Percentiles rank a stretch among this genome's conserved stretches.
Conservation (phyloP, 257 asterid species). For the Linaria vulgaris region DNA sequence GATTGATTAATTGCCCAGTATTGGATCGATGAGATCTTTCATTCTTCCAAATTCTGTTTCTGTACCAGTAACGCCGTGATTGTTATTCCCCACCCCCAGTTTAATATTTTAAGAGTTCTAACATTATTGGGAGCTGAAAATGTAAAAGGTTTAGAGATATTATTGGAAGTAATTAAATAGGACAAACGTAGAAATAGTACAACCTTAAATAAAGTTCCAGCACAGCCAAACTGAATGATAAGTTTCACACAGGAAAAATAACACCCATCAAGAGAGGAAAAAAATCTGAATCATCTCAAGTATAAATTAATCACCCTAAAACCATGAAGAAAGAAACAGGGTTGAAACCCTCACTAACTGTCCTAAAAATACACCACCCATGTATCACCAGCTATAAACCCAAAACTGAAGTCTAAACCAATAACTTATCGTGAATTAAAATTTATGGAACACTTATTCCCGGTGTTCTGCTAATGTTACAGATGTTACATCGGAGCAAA, state of each 20-base stretch:
- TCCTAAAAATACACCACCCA: slow-evolving; percentile 21
- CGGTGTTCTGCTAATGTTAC: slow-evolving; percentile 13
- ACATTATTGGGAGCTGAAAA: too few relatives aligned
- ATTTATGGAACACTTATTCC: slow-evolving; percentile 23
- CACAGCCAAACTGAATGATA: background rate
- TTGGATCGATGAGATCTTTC: too few relatives aligned
- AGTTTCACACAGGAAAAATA: too few relatives aligned
- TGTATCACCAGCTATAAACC: slow-evolving; percentile 21
- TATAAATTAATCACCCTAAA: slow-evolving; percentile 27
- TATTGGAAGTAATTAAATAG: too few relatives aligned
- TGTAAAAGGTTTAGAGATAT: too few relatives aligned
- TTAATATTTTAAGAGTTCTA: too few relatives aligned
- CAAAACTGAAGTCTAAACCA: slow-evolving; percentile 7
- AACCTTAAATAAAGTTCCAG: slow-evolving; percentile 1
- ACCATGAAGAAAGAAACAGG: slow-evolving; percentile 7
- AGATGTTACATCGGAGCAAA: slow-evolving; percentile 6
- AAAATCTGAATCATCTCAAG: background rate
- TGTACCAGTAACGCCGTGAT: too few relatives aligned
- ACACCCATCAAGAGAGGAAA: too few relatives aligned
- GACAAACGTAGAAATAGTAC: background rate
- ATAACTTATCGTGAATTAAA: slow-evolving; percentile 12
- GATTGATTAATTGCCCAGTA: too few relatives aligned
- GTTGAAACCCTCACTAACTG: background rate
- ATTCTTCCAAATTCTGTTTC: too few relatives aligned
- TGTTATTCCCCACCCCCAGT: too few relatives aligned